These are phyloP conservation scores for Hanseniaspora mollemarum DNA, from an alignment of 805 yeast genomes.

Conservation along the genomic window DNA sequence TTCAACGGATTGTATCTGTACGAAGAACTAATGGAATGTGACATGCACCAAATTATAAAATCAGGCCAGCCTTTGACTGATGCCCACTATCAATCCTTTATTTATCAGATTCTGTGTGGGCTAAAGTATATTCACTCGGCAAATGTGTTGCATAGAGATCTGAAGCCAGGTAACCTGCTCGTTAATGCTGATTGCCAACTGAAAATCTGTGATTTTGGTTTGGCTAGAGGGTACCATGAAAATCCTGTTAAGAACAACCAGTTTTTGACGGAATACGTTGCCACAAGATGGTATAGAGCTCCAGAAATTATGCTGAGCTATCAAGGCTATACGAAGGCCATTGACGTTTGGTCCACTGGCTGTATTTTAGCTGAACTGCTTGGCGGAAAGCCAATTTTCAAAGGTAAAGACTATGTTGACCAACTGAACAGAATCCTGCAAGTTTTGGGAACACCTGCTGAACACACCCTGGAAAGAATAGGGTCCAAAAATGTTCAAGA, in stretches of 20 bases:
- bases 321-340: slow-evolving; percentile 91
- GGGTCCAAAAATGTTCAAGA: slow-evolving; percentile 86
- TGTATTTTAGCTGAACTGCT: slow-evolving; percentile 89
- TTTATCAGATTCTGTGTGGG: slow-evolving; percentile 87
- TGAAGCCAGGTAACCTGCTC: slow-evolving; percentile 84
- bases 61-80: slow-evolving; percentile 90
- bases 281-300: slow-evolving; percentile 97
- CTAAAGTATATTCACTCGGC: slow-evolving; percentile 81
- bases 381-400: slow-evolving; percentile 83
- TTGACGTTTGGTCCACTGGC: slow-evolving; percentile 96
- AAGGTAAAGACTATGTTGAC: slow-evolving; percentile 92
- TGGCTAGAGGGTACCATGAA: slow-evolving; percentile 81
- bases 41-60: slow-evolving; percentile 91
- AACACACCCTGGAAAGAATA: slow-evolving; percentile 52
- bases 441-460: slow-evolving; percentile 84
- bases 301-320: slow-evolving; percentile 94
- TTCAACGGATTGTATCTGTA: slow-evolving; percentile 88
- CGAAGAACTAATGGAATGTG: slow-evolving; percentile 97
- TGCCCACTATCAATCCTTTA: slow-evolving; percentile 85
- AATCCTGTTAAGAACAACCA: slow-evolving; percentile 79
- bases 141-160: slow-evolving; percentile 84
- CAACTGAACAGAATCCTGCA: slow-evolving; percentile 80
- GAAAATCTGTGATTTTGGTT: slow-evolving; percentile 91
- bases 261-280: slow-evolving; percentile 94
- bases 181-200: slow-evolving; percentile 95